Conservation (phyloP, 108 stramenopile species). For the Nannochloropsis salina region DNA sequence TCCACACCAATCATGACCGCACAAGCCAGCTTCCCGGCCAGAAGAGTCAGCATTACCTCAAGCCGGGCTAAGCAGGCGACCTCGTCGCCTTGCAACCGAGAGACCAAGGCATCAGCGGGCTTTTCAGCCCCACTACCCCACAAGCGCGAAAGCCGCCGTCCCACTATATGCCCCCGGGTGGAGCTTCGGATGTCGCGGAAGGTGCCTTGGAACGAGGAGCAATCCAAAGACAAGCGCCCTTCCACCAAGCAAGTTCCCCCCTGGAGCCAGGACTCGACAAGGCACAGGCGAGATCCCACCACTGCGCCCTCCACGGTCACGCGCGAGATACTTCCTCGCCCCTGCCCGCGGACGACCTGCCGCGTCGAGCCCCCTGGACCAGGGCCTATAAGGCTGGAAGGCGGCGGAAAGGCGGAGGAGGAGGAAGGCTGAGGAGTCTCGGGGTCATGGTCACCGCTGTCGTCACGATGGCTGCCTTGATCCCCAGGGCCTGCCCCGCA, state of each 20-base stretch:
- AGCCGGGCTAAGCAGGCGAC: background rate
- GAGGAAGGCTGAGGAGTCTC: background rate
- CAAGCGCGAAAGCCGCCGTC: background rate
- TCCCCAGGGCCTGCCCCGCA: background rate
- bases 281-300: background rate
- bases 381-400: background rate
- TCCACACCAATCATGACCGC: background rate
- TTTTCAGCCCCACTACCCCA: background rate
- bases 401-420: background rate
- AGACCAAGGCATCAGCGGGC: background rate
- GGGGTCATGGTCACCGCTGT: background rate
- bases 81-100: background rate
- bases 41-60: background rate
- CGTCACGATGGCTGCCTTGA: background rate
- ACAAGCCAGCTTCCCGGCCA: background rate
- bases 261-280: constrained; percentile 25
- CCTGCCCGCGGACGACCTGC: constrained; percentile 16
- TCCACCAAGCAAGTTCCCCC: constrained; percentile 21
- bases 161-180: background rate
- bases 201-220: background rate
- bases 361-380: background rate
- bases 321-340: background rate
- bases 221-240: constrained; percentile 32
- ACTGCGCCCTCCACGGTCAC: constrained; percentile 12
- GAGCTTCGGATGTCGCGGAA: background rate